These are phyloP conservation scores for Metschnikowia reukaufii DNA, from an alignment of 805 yeast genomes.

Conservation along the genomic window DNA sequence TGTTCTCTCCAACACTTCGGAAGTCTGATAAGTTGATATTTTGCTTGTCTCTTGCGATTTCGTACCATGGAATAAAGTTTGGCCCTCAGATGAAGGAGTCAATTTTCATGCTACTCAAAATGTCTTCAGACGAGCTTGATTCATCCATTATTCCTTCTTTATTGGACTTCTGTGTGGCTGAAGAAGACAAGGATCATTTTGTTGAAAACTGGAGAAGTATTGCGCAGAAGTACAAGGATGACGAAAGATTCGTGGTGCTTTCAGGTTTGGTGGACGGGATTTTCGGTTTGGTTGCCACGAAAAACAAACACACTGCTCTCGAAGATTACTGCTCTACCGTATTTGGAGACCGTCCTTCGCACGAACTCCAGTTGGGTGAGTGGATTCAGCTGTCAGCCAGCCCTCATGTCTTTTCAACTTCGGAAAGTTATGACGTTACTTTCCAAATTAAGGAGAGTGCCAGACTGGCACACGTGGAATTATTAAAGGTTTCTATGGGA, in stretches of 20 bases:
- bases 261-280: conserved; percentile 3
- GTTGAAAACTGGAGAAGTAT: conserved; percentile 1
- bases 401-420: conserved; percentile 56
- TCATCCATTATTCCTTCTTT: not conserved
- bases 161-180: not conserved
- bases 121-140: not conserved
- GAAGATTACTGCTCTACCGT: not conserved
- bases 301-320: not conserved
- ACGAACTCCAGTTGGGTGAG: conserved; percentile 1
- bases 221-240: not conserved
- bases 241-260: not conserved
- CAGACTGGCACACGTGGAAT: conserved; percentile 17
- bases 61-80: conserved; percentile 25
- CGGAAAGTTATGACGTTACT: conserved; percentile 68
- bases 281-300: not conserved
- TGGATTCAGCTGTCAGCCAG: conserved; percentile 10
- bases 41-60: conserved; percentile 37
- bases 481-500: conserved; percentile 67
- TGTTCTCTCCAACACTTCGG: conserved; percentile 47
- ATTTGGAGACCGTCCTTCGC: not conserved
- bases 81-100: conserved; percentile 24
- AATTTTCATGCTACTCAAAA: conserved; percentile 5
- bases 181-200: not conserved
- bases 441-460: conserved; percentile 51
- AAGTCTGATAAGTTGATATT: conserved; percentile 47